Evolutionary conservation across 2,329 filamentous ascomycete genomes (phyloP).

Genomic region (Neoarthrinium moseri): DNA sequence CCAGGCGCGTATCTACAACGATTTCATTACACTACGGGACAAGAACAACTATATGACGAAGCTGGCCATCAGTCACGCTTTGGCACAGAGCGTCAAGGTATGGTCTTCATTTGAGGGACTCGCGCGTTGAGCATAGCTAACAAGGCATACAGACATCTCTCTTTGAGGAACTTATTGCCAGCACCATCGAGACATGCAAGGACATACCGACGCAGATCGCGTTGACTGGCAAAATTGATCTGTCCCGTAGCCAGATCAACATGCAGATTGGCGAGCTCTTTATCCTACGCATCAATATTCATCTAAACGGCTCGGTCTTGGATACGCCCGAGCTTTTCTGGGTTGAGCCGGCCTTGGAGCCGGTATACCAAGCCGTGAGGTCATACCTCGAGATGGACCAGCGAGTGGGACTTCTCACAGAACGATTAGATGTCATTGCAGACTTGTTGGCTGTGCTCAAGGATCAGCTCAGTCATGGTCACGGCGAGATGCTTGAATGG

Average conservation of each 20-base stretch:
- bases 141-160: constrained; percentile 68
- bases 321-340: constrained; percentile 98
- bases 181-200: constrained; percentile 90
- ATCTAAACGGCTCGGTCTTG: constrained; percentile 92
- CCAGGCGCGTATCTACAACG: constrained; percentile 98
- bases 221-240: constrained; percentile 84
- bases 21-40: constrained; percentile 93
- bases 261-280: constrained; percentile 99
- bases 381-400: constrained; percentile 99
- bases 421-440: constrained; percentile 88
- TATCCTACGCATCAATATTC: constrained; percentile 96
- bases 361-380: constrained; percentile 91
- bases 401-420: constrained; percentile 82
- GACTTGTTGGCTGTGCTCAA: constrained; percentile 91
- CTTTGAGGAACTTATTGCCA: constrained; percentile 92
- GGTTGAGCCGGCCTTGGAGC: constrained; percentile 95
- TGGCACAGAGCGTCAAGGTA: constrained; percentile 93
- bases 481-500: constrained; percentile 87
- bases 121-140: constrained; percentile 2
- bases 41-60: constrained; percentile 99
- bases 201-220: constrained; percentile 93
- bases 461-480: constrained; percentile 90
- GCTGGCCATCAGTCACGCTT: constrained; percentile 89
- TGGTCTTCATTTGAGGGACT: constrained; percentile 10
- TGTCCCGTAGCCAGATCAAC: constrained; percentile 89